Conservation (phyloP, 2,329 filamentous ascomycete genomes). For the Scopulariopsis brevicaulis region DNA sequence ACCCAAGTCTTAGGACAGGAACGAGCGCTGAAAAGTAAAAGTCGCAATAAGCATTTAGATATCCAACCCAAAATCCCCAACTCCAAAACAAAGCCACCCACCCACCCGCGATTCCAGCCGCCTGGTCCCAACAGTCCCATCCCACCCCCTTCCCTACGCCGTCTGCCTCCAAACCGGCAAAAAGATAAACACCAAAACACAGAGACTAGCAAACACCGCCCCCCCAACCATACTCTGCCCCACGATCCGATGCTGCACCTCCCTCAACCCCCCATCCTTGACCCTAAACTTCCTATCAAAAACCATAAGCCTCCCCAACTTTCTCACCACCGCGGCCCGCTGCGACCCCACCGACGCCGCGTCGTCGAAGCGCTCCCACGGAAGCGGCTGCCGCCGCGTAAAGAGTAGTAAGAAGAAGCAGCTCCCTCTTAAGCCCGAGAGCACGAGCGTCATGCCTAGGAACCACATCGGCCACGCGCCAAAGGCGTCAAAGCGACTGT, state of each 20-base stretch:
- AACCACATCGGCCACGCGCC: slow-evolving; percentile 33
- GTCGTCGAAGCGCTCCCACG: slow-evolving; percentile 36
- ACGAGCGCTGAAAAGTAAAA: no score
- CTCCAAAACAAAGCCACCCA: no score
- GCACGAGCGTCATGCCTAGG: slow-evolving; percentile 27
- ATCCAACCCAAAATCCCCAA: no score
- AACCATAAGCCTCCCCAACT: slow-evolving; percentile 28
- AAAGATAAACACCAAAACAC: slow-evolving; percentile 27
- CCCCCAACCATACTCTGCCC: slow-evolving; percentile 27
- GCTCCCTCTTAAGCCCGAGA: slow-evolving; percentile 30
- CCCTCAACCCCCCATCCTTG: slow-evolving; percentile 27
- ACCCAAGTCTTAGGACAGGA: no score
- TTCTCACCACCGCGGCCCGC: slow-evolving; percentile 14
- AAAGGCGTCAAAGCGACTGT: slow-evolving; percentile 27
- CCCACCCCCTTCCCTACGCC: not conserved
- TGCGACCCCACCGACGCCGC: slow-evolving; percentile 12
- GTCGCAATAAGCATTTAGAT: no score
- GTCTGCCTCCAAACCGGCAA: slow-evolving; percentile 30
- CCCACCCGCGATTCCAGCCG: no score
- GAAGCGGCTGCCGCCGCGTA: slow-evolving; percentile 29
- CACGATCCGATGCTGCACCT: slow-evolving; percentile 31
- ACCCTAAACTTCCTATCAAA: slow-evolving; percentile 33
- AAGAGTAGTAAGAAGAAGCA: slow-evolving; percentile 37
- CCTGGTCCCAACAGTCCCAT: no score
- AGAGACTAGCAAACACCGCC: slow-evolving; percentile 20